phyloP scores from a whole-genome alignment of 2,329 filamentous ascomycete species.

The Penicillium sp. region DNA sequence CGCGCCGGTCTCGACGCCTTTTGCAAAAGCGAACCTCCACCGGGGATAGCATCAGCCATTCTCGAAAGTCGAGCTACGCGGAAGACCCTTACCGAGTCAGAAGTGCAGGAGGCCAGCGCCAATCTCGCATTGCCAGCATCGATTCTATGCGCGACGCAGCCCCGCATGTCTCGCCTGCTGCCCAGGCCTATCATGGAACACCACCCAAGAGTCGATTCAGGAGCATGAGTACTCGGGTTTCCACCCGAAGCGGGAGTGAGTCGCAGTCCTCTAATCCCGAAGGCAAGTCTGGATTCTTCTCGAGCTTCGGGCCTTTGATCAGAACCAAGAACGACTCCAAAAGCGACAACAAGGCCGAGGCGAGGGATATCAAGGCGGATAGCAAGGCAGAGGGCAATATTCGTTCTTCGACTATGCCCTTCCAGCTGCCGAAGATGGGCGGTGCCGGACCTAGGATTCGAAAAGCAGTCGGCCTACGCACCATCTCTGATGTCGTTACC shows the following conservation, averaged over 20 bases:
- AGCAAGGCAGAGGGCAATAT: slow-evolving; percentile 44
- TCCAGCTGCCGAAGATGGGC: slow-evolving; percentile 56
- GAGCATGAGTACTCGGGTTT: slow-evolving; percentile 65
- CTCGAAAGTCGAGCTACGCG: slow-evolving; percentile 75
- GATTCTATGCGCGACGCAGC: slow-evolving; percentile 71
- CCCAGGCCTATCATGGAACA: slow-evolving; percentile 72
- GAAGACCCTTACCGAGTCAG: slow-evolving; percentile 74
- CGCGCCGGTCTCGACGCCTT: slow-evolving; percentile 72
- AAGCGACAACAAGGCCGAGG: slow-evolving; percentile 16
- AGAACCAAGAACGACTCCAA: slow-evolving; percentile 55
- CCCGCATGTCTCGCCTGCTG: slow-evolving; percentile 59
- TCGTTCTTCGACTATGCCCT: slow-evolving; percentile 55
- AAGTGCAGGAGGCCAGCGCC: slow-evolving; percentile 69
- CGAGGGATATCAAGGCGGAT: not conserved
- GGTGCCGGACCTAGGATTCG: slow-evolving; percentile 64
- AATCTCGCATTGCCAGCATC: slow-evolving; percentile 79
- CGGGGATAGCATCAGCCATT: slow-evolving; percentile 57
- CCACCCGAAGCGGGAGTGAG: slow-evolving; percentile 49
- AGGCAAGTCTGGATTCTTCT: slow-evolving; percentile 54
- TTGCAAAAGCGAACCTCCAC: slow-evolving; percentile 72
- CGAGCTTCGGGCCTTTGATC: slow-evolving; percentile 56
- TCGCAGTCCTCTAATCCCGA: slow-evolving; percentile 61
- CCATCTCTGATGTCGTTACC: slow-evolving; percentile 77
- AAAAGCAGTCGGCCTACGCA: slow-evolving; percentile 73
- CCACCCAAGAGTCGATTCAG: slow-evolving; percentile 59